Conservation (phyloP, 1,284 basidiomycete genomes). For the Cerrena zonata region DNA sequence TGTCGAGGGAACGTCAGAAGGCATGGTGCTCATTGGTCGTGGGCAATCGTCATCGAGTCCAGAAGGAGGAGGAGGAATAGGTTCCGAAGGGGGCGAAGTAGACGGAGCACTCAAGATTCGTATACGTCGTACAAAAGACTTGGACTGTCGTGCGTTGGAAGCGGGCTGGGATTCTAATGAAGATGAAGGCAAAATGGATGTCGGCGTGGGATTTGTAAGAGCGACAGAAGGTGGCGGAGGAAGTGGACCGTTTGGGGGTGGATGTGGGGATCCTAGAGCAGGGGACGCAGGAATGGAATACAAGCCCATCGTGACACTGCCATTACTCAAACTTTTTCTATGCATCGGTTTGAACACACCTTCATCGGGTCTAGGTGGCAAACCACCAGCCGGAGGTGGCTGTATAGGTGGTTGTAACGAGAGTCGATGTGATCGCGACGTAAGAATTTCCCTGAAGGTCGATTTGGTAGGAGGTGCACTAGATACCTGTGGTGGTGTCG, state of each 20-base stretch:
- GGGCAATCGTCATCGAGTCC: neutral
- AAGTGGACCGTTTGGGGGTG: conserved; percentile 40
- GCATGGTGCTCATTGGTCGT: neutral
- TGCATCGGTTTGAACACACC: conserved; percentile 20
- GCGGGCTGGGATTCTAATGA: conserved; percentile 1
- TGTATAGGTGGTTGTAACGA: conserved; percentile 59
- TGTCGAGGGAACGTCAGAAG: conserved; percentile 7
- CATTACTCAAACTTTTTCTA: conserved; percentile 37
- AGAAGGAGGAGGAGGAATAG: neutral
- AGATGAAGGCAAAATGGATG: conserved; percentile 17
- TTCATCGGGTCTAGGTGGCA: conserved; percentile 61
- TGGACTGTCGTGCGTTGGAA: conserved; percentile 26
- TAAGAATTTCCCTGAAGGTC: conserved; percentile 48
- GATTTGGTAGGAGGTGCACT: conserved; percentile 31
- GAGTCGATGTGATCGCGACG: conserved; percentile 48
- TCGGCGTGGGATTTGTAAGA: conserved; percentile 21
- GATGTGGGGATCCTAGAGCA: conserved; percentile 33
- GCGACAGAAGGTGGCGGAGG: conserved; percentile 23
- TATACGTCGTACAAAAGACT: conserved; percentile 53
- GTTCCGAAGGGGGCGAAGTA: conserved; percentile 18
- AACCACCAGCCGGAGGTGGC: conserved; percentile 43
- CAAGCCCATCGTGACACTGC: conserved; percentile 27
- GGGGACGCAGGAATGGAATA: conserved; percentile 44
- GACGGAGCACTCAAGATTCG: conserved; percentile 59
- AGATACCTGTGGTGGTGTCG: conserved; percentile 13